Evolutionary conservation across 2,329 filamentous ascomycete species (phyloP).

Genomic region (Claviceps sp.): DNA sequence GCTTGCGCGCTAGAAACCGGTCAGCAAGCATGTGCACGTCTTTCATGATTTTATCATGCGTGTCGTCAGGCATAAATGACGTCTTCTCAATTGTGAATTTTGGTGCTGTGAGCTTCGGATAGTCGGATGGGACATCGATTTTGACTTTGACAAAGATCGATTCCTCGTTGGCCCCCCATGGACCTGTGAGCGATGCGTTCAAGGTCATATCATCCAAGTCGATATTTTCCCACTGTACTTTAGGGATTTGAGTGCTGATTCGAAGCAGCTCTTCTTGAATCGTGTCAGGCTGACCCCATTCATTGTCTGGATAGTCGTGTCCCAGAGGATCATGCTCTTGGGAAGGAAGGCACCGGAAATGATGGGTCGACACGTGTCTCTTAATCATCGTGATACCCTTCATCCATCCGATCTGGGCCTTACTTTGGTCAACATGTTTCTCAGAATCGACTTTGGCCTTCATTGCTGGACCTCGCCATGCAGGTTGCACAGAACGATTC

Average conservation of each 20-base stretch:
- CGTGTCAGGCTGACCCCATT: constrained; percentile 48
- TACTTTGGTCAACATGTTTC: constrained; percentile 31
- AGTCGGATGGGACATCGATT: constrained; percentile 44
- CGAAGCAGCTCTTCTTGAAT: constrained; percentile 53
- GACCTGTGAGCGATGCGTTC: constrained; percentile 48
- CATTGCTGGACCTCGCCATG: constrained; percentile 46
- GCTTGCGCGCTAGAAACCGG: constrained; percentile 40
- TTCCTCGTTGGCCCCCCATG: constrained; percentile 44
- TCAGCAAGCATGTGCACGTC: constrained; percentile 44
- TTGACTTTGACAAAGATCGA: constrained; percentile 49
- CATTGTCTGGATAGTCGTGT: constrained; percentile 36
- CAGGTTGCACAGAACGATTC: constrained; percentile 19
- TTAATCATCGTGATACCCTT: constrained; percentile 53
- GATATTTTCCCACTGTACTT: constrained; percentile 50
- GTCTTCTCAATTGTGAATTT: constrained; percentile 49
- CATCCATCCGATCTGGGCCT: constrained; percentile 55
- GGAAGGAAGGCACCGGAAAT: constrained; percentile 31
- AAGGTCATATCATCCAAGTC: constrained; percentile 48
- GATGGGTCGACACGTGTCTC: constrained; percentile 30
- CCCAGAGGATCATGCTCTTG: constrained; percentile 39
- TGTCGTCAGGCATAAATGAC: constrained; percentile 45
- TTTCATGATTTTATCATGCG: constrained; percentile 34
- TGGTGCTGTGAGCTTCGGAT: constrained; percentile 44
- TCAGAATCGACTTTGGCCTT: constrained; percentile 34
- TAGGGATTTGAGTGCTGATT: constrained; percentile 47